A percentile compares a stretch with the other conserved stretches of the same genome.
Evolutionary conservation across 2,329 filamentous ascomycete species (phyloP).

Genomic region (Sclerotinia sclerotiorum): DNA sequence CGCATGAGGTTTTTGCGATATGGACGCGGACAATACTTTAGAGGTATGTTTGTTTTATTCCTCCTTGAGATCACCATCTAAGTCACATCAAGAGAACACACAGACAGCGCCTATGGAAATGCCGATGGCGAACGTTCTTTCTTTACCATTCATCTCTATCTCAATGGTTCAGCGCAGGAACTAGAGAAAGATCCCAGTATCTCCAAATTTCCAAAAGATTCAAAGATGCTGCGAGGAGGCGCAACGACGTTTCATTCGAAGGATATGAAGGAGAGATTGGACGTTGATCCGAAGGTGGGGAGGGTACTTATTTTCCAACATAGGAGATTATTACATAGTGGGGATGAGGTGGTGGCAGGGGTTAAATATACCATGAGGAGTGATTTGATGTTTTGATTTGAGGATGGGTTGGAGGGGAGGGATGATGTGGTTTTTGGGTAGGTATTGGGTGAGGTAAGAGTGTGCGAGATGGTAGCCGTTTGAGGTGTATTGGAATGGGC

Average conservation of each 20-base stretch:
- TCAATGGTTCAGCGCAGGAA: constrained; percentile 51
- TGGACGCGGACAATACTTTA: constrained; percentile 69
- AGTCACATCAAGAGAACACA: neutral
- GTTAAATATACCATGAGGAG: constrained; percentile 58
- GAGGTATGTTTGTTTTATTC: constrained; percentile 38
- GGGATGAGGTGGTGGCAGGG: constrained; percentile 52
- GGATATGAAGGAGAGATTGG: constrained; percentile 46
- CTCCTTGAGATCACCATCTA: neutral
- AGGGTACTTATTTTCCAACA: constrained; percentile 63
- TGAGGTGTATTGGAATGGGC: neutral
- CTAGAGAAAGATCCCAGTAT: constrained; percentile 35
- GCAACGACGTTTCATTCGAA: constrained; percentile 55
- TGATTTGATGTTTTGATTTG: constrained; percentile 52
- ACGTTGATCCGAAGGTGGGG: constrained; percentile 57
- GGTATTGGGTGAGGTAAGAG: neutral
- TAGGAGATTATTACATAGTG: constrained; percentile 51
- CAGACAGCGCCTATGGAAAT: constrained; percentile 52
- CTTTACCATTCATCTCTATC: constrained; percentile 58
- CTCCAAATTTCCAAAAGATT: neutral
- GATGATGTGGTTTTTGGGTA: constrained; percentile 12
- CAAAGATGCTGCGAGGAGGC: constrained; percentile 40
- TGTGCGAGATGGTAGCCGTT: neutral
- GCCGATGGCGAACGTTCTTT: constrained; percentile 39
- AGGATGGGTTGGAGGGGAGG: constrained; percentile 21
- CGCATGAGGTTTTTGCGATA: constrained; percentile 76